Base-by-base conservation (phyloP, 1,284 basidiomycete species). In the Chiua sp. region DNA sequence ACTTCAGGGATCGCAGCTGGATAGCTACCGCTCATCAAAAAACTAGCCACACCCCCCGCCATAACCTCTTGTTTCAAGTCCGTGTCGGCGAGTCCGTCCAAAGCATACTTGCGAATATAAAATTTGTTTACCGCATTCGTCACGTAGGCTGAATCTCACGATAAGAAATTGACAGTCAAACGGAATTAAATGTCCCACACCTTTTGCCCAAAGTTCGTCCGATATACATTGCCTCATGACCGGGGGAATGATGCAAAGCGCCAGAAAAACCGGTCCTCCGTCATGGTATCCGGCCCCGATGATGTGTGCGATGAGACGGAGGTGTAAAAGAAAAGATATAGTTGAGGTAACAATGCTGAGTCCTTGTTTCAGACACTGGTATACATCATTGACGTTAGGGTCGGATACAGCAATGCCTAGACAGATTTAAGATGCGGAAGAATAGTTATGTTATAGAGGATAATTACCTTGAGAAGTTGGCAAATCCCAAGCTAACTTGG, bases 21-120 rank as follows among this genome's bases (percentile, higher is more conserved):
- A 26, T 2, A 49, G 35, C 35, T 50, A 78, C 78, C 75, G 42
- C 66, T 54, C 13, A 72, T 47, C 22, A 79, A 67, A 63, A 73
- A 72, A 2, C 56, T 37, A 3, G 55, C 61, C 8, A 77, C 53
- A 47, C 78, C 71, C 8, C 73, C 74, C 16, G 71, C 69, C 55
- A 77, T 68, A n/a, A 76, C 68, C 47, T 79, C 78, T 22, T 73
- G 62, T 47, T 71, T 70, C 44, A 72, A 71, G 6, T 48, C 30
- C 1, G 61, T 60, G 11, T 47, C 39, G 1, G 64, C 56, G 3
- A 79, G 65, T 33, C n/a, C 60, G 50, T 58, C 55, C 18, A 79
- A 56, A 1, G 77, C 68, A 10, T 57, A 62, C 63, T 73, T 76
- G 28, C 71, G 70, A 11, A 63, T 35, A 18, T 65, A 73, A 51